Conservation (phyloP, 2,329 filamentous ascomycete species). For the Huntiella omanensis region DNA sequence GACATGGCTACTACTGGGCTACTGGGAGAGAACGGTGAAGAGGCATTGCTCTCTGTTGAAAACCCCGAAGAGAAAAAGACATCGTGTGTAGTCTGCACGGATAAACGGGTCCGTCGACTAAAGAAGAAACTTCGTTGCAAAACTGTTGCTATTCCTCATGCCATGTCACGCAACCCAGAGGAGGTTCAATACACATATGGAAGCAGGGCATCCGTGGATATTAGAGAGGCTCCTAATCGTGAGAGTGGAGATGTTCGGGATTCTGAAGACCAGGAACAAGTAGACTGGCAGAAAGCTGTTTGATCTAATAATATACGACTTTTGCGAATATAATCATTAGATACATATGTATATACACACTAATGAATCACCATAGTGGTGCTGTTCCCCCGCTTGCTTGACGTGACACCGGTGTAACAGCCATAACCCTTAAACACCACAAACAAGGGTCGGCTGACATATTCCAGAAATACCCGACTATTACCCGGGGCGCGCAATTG, state of each 20-base stretch:
- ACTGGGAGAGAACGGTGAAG: not conserved
- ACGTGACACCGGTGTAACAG: no score
- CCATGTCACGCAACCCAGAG: slow-evolving; percentile 5
- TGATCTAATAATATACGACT: not conserved
- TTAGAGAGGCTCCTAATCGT: not conserved
- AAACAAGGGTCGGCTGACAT: no score
- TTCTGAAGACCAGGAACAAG: not conserved
- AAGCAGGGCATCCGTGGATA: not conserved
- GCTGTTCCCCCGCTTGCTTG: no score
- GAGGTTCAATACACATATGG: not conserved
- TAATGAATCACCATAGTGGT: no score
- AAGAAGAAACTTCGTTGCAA: slow-evolving; percentile 6
- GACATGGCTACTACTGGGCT: not conserved
- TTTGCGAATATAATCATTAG: no score
- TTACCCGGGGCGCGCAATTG: no score
- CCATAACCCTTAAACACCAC: no score
- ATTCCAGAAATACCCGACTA: no score
- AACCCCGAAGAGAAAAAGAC: not conserved
- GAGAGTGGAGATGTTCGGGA: no score
- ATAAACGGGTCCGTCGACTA: slow-evolving; percentile 5
- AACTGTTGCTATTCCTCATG: slow-evolving; percentile 3
- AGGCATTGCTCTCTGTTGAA: slow-evolving; percentile 2
- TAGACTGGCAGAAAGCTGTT: not conserved
- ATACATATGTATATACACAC: no score
- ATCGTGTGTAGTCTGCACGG: slow-evolving; percentile 4